Base-by-base conservation (phyloP, 2,329 filamentous ascomycete genomes). In the Microdochium paspali region DNA sequence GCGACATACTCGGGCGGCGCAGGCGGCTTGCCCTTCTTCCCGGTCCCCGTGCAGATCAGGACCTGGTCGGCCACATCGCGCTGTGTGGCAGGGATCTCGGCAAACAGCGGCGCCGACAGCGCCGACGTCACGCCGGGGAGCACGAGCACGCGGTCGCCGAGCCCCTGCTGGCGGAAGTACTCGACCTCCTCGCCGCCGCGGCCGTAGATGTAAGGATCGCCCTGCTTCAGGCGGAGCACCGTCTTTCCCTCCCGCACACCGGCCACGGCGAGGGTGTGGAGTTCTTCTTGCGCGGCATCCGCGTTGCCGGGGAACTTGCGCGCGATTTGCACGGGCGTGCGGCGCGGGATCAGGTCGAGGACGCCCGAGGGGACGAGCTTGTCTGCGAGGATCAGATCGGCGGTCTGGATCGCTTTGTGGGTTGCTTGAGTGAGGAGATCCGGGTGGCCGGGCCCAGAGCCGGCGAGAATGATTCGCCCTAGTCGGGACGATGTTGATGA, bases 291-390 rank as follows among this genome's bases (percentile, higher is more conserved):
- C 0, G 93, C 93, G 42, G 82, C 81, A 57, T 98, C 93, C 35
- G 93, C 93, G 65, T 98, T 97, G 21, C 93, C 93, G 1, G 93
- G 93, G 66, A 98, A 98, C 64, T 98, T 98, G 59, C 90, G 85
- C 4, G 93, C 91, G 57, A 98, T 98, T 58, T 88, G 82, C 12
- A 97, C 84, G 10, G 85, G 84, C 9, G 90, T 95, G 47, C 91
- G 81, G 30, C 93, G 87, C 2, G 93, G 93, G 48, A 97, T 86
- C 15, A 98, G 79, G 53, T 91, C 87, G 10, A 98, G 74, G 2
- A 98, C 88, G 7, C 85, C 82, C 0, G 87, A 76, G 0, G 93
- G 88, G 3, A 93, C 87, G 44, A 93, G 83, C 67, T 93, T 93
- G 68, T 93, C 87, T 39, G 87, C 87, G 4, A 93, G 79, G 50